Evolutionary conservation across 306 rosid species (phyloP).

Genomic region (Fragaria nilgerrensis): DNA sequence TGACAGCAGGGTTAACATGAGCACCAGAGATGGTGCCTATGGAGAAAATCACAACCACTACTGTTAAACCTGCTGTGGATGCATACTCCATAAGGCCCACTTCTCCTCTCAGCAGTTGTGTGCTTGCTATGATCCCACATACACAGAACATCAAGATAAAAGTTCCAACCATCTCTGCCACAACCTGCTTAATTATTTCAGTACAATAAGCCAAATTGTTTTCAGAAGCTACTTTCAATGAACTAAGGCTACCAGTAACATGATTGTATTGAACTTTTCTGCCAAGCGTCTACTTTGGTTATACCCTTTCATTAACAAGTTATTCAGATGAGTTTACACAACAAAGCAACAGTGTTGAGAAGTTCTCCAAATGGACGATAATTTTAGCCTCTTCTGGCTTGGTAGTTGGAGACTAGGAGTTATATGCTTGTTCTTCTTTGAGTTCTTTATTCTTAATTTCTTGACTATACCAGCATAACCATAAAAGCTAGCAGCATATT

Average conservation of each 20-base stretch:
- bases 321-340: background rate
- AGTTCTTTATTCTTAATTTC: background rate
- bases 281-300: background rate
- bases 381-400: background rate
- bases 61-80: slow-evolving; percentile 79
- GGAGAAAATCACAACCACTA: slow-evolving; percentile 62
- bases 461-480: background rate
- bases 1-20: slow-evolving; percentile 84
- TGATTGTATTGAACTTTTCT: background rate
- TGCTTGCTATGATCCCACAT: slow-evolving; percentile 66
- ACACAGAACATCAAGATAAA: slow-evolving; percentile 73
- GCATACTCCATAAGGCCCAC: slow-evolving; percentile 78
- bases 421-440: background rate
- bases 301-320: background rate
- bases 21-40: slow-evolving; percentile 77
- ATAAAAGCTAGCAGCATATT: background rate
- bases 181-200: slow-evolving; percentile 38
- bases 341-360: background rate
- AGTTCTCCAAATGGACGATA: background rate
- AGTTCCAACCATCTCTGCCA: slow-evolving; percentile 81
- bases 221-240: background rate
- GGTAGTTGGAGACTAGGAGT: background rate
- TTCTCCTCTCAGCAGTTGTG: slow-evolving; percentile 42
- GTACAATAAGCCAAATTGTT: background rate
- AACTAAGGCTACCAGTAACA: background rate